phyloP scores from a whole-genome alignment of 495 filamentous ascomycete species.

The Xylaria sp. region DNA sequence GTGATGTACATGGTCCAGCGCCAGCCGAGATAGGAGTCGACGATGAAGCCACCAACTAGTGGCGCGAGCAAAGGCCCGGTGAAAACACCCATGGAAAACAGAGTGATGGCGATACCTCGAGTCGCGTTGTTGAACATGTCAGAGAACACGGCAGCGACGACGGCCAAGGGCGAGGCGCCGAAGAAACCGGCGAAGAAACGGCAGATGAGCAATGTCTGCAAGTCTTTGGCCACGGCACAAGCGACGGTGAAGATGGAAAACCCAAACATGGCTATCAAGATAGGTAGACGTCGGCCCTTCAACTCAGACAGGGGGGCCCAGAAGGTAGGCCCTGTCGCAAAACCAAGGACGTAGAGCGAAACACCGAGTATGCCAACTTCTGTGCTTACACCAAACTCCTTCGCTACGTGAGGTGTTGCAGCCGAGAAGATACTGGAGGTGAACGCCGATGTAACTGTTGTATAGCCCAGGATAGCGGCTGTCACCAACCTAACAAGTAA shows the following conservation, averaged over 20 bases:
- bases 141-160: constrained; percentile 86
- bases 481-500: constrained; percentile 59
- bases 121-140: constrained; percentile 86
- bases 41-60: constrained; percentile 86
- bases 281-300: constrained; percentile 73
- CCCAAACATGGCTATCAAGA: constrained; percentile 77
- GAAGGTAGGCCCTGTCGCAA: constrained; percentile 68
- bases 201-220: constrained; percentile 82
- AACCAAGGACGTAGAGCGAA: constrained; percentile 74
- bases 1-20: constrained; percentile 82
- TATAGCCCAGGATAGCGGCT: constrained; percentile 77
- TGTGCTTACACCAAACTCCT: constrained; percentile 59
- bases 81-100: constrained; percentile 87
- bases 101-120: constrained; percentile 79
- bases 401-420: constrained; percentile 60
- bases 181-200: constrained; percentile 84
- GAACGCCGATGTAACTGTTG: constrained; percentile 78
- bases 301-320: constrained; percentile 83
- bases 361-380: constrained; percentile 72
- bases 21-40: constrained; percentile 74
- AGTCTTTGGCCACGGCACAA: constrained; percentile 75
- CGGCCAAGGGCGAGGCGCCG: constrained; percentile 78
- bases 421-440: constrained; percentile 72
- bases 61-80: constrained; percentile 81
- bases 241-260: constrained; percentile 78